Base-by-base conservation (phyloP, 1,284 basidiomycete genomes). In the Microbotryomycetes sp. region DNA sequence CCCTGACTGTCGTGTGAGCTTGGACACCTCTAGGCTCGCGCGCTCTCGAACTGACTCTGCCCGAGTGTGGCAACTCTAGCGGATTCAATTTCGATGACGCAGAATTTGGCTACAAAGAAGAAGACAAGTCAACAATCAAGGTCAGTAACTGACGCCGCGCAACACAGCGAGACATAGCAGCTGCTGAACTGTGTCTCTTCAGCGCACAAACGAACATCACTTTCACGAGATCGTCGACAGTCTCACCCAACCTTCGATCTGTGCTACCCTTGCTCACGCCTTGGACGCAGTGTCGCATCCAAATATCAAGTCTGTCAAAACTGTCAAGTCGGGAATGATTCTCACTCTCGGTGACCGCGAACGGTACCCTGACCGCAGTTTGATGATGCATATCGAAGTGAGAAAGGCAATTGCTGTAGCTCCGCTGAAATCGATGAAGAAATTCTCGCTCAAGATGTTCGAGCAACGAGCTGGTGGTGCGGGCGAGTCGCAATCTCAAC, bases 61-160 rank as follows among this genome's bases (percentile, higher is more conserved):
- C 22, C n/a, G n/a, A n/a, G n/a, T n/a, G n/a, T n/a, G n/a, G n/a
- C n/a, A n/a, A n/a, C n/a, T 29, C 4, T 61, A 79, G 72, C 28
- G 91, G 91, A 4, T 80, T 91, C 46, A 89, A 92, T 74, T 93
- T 93, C 74, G 88, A 87, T 70, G 87, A 90, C 68, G 83, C 85
- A 42, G 81, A 85, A 23, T 76, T 82, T 25, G 82, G 77, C 0
- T 85, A 82, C 71, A 74, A 79, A 7, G 85, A 90, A 72, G 81
- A 86, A 57, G 77, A 83, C 68, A 92, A 92, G 71, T 80, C 82
- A 9, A 64, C 78, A 4, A 80, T 84, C 62, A 92, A 92, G 81
- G 89, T 87, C 2, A 69, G n/a, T n/a, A n/a, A n/a, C n/a, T n/a
- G n/a, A n/a, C n/a, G n/a, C n/a, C n/a, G n/a, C n/a, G n/a, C n/a